phyloP scores from a whole-genome alignment of 352 stramenopile genomes.

The Globisporangium megalacanthum region DNA sequence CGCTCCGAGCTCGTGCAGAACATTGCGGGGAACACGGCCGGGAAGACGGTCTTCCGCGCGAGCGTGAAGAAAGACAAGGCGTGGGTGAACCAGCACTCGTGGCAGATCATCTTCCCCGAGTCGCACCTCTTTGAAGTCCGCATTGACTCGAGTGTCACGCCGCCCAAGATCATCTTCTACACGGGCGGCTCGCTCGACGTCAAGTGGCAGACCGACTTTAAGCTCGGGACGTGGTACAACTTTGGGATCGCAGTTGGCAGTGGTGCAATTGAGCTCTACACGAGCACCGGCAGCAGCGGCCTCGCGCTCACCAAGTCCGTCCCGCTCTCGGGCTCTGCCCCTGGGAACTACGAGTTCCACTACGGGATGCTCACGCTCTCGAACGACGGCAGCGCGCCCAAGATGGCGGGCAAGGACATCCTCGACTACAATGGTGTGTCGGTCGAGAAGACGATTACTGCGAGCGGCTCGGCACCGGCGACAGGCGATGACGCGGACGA shows the following conservation, averaged over 20 bases:
- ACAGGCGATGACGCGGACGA: neutral
- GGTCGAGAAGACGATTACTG: slow-evolving; percentile 27
- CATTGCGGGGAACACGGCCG: slow-evolving; percentile 25
- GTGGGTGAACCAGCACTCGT: slow-evolving; percentile 47
- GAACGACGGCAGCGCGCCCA: slow-evolving; percentile 39
- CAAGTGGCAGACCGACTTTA: slow-evolving; percentile 46
- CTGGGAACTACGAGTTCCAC: slow-evolving; percentile 54
- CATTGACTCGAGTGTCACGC: slow-evolving; percentile 31
- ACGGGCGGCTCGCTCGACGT: slow-evolving; percentile 35
- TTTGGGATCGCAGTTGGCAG: slow-evolving; percentile 46
- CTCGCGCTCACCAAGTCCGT: slow-evolving; percentile 39
- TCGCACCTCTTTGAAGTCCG: slow-evolving; percentile 52
- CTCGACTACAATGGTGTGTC: slow-evolving; percentile 66
- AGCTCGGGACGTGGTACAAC: slow-evolving; percentile 56
- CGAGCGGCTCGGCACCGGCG: slow-evolving; percentile 2
- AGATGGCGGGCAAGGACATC: slow-evolving; percentile 49
- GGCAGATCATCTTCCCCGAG: slow-evolving; percentile 59
- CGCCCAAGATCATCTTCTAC: slow-evolving; percentile 45
- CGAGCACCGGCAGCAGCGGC: slow-evolving; percentile 33
- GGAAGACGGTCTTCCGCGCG: slow-evolving; percentile 57
- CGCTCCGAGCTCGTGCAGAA: slow-evolving; percentile 66
- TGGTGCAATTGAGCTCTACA: slow-evolving; percentile 43
- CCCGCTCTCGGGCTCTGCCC: slow-evolving; percentile 16
- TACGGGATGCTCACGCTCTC: slow-evolving; percentile 64
- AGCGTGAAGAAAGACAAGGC: slow-evolving; percentile 42